phyloP scores from a whole-genome alignment of 2,329 filamentous ascomycete species.

The Ophiostoma perfectum region DNA sequence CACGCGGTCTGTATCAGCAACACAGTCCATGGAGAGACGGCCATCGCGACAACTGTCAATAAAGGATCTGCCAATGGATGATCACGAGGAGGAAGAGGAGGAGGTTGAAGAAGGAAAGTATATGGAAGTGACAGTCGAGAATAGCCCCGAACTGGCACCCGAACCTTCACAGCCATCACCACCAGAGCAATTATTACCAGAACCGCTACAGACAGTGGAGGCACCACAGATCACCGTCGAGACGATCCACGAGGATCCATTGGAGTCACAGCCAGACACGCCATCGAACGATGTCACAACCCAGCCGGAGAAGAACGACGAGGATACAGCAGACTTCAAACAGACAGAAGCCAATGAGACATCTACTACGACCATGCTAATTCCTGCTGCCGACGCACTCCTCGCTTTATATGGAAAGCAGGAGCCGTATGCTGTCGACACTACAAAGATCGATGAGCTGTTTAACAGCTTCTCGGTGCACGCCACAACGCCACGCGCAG shows the following conservation, averaged over 20 bases:
- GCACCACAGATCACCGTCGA: background rate
- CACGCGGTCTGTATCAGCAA: background rate
- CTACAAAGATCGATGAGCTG: constrained; percentile 18
- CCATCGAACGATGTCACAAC: background rate
- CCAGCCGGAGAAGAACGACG: background rate
- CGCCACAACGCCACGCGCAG: background rate
- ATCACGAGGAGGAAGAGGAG: background rate
- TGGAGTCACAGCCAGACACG: background rate
- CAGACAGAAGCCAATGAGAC: background rate
- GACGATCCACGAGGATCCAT: background rate
- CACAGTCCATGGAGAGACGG: constrained; percentile 3
- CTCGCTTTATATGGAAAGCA: constrained; percentile 29
- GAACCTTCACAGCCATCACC: too few species aligned
- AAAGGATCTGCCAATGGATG: background rate
- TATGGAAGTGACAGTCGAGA: background rate
- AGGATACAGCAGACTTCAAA: background rate
- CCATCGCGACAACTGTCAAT: background rate
- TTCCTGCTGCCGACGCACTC: background rate
- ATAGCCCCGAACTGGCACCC: too few species aligned
- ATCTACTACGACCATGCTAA: background rate
- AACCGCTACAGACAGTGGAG: background rate
- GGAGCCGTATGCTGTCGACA: constrained; percentile 16
- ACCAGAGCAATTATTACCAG: too few species aligned
- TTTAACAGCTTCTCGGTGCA: constrained; percentile 15
- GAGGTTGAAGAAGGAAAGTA: background rate